Evolutionary conservation across 257 asterid genomes (phyloP).

Genomic region (Buddleja alternifolia): DNA sequence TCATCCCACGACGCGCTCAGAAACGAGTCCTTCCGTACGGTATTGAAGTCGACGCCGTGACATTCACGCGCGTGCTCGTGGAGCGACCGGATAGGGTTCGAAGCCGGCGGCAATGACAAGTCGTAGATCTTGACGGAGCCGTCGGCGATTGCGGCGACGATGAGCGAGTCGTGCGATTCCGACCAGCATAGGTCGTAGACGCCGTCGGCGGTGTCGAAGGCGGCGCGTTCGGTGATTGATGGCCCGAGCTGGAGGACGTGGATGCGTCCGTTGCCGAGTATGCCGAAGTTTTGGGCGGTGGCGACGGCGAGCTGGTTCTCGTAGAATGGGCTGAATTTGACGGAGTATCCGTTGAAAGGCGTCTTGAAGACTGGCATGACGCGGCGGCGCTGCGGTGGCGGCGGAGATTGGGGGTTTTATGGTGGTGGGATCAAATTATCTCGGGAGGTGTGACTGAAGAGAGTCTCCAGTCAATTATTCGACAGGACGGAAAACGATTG

Average conservation of each 20-base stretch:
- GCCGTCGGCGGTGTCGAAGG: conserved; percentile 97
- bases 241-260: conserved; percentile 86
- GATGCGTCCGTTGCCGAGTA: conserved; percentile 94
- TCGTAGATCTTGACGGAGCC: conserved; percentile 93
- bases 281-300: conserved; percentile 93
- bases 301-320: conserved; percentile 87
- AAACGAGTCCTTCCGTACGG: conserved; percentile 87
- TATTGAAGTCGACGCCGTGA: conserved; percentile 85
- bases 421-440: conserved; percentile 29
- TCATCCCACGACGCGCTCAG: conserved; percentile 96
- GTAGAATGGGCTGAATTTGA: conserved; percentile 92
- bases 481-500: conserved; percentile 20
- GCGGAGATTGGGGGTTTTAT: conserved; percentile 31
- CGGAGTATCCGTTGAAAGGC: conserved; percentile 92
- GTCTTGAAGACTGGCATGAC: conserved; percentile 78
- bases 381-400: conserved; percentile 33
- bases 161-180: conserved; percentile 89
- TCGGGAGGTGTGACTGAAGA: conserved; percentile 34
- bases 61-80: conserved; percentile 94
- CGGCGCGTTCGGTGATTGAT: conserved; percentile 58
- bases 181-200: conserved; percentile 96
- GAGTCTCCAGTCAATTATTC: conserved; percentile 31
- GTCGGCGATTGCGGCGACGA: conserved; percentile 88
- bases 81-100: conserved; percentile 87
- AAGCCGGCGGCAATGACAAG: conserved; percentile 68